These are phyloP conservation scores for Edaphochlamys debaryana DNA, from an alignment of 139 green algal species.

Conservation along the genomic window DNA sequence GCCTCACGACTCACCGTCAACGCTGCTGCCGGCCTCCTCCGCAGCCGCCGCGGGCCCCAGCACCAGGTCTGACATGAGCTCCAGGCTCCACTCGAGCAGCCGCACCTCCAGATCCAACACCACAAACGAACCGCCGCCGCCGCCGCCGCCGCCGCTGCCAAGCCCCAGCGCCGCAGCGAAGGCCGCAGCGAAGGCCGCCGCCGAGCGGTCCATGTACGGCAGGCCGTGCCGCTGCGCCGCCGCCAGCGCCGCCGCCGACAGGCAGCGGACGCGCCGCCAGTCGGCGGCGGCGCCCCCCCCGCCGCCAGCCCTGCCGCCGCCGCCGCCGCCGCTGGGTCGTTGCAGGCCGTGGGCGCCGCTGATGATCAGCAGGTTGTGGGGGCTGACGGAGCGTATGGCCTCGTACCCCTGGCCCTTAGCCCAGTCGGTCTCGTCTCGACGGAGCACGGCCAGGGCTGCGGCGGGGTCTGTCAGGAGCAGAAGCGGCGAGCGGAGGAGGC, in stretches of 20 bases:
- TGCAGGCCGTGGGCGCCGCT: too few species aligned
- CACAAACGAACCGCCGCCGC: not conserved
- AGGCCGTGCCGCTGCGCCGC: too few species aligned
- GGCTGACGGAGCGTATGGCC: not conserved
- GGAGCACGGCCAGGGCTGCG: too few species aligned
- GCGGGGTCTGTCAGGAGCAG: too few species aligned
- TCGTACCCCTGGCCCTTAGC: not conserved
- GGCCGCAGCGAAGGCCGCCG: not conserved
- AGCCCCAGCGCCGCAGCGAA: not conserved
- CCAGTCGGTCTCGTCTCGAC: not conserved
- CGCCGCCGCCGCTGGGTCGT: too few species aligned
- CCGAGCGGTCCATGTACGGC: not conserved
- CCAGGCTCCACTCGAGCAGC: not conserved
- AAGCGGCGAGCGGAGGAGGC: too few species aligned
- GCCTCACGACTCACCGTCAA: too few species aligned
- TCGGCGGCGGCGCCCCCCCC: too few species aligned
- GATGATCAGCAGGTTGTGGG: not conserved
- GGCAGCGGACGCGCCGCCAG: not conserved
- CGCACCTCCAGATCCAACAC: not conserved
- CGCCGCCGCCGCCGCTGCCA: too few species aligned
- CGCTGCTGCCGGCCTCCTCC: not conserved
- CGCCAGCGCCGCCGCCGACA: not conserved
- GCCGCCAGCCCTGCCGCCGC: too few species aligned
- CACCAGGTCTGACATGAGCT: not conserved
- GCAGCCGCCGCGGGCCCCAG: too few species aligned